Base-by-base conservation (phyloP, 192 early-diverging fungal species). In the Chytriomyces hyalinus region DNA sequence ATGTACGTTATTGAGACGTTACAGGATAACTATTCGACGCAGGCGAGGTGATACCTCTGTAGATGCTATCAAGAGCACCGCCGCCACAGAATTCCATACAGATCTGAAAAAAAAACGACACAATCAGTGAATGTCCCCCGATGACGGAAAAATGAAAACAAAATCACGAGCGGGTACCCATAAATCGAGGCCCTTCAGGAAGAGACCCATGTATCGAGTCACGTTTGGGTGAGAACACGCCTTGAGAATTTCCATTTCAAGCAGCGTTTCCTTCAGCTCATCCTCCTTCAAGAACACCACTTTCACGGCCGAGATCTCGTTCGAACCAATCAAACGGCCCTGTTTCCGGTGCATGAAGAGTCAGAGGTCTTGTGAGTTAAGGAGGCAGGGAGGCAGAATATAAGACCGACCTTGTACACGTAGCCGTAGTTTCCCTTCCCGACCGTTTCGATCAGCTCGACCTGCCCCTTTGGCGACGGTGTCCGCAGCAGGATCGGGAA, bases 401-500 rank as follows among this genome's bases (percentile, higher is more conserved):
- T 47, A 43, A 20, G 20, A n/a, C 66, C 2, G 20, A 89, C 89
- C 86, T 84, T 84, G 77, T 90, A 90, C 22, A 90, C 90, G 73
- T 90, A 88, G 51, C 90, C 90, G 78, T 91, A 91, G 79, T 91
- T 91, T 59, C 90, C 90, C 80, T 91, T 91, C 17, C 90, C 90
- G 68, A 91, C 88, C 20, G 87, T 87, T 72, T 91, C 90, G 48
- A 91, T 70, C 67, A 91, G 82, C 76, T 91, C 89, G 11, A 91
- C 90, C 65, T 89, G 84, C 5, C 88, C 89, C 47, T 87, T 73
- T 13, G 89, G 89, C 10, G 82, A 84, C 15, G 83, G 86, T 43
- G 86, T 90, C 62, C 78, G 70, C 28, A 90, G 81, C 24, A 90
- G 82, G 45, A 90, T 84, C 10, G 89, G 89, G 65, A 90, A 90